Base-by-base conservation (phyloP, 371 early-diverging fungal species). In the Apophysomyces elegans region DNA sequence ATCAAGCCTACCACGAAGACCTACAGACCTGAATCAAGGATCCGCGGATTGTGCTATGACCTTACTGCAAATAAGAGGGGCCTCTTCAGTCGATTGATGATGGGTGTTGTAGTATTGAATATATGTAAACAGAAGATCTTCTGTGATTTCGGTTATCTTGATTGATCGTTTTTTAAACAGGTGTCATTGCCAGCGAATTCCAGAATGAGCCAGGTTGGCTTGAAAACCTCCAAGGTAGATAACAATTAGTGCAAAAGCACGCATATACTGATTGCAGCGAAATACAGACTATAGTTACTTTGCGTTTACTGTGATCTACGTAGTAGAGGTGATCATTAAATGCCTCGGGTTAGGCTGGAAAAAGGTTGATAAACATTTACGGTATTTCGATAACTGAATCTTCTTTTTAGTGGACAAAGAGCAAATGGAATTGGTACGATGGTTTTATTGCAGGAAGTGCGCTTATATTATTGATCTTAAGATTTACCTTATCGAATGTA, bases 401-500 rank as follows among this genome's bases (percentile, higher is more conserved):
- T 44, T 4, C 9, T 46, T n/a, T n/a, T 1, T 70, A 86, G 84
- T 87, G 87, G 85, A 67, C 78, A 18, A 67, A 79, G 13, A 83
- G 84, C 37, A 81, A 81, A 63, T 87, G 87, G 87, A 84, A 85
- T 26, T 71, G 83, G 73, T 87, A 80, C 61, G 84, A 85, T 54
- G 71, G 74, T 16, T 62, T 67, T 46, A 78, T 87, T 56, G 85
- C 86, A 1, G 45, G 63, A 0, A 69, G 78, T 37, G 81, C 87
- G 0, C 18, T 85, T 1, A 59, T 82, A 7, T 73, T 84, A 9
- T 65, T 80, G 13, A 71, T 82, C 47, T 63, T 81, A 11, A 77
- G 87, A 14, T 85, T 85, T 69, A 75, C 80, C 0, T 45, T 74
- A 4, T 84, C 84, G 37, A 73, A 80, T 69, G 82, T 79, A 76